Conservation (phyloP, 345 rosid species). For the Corchorus olitorius region DNA sequence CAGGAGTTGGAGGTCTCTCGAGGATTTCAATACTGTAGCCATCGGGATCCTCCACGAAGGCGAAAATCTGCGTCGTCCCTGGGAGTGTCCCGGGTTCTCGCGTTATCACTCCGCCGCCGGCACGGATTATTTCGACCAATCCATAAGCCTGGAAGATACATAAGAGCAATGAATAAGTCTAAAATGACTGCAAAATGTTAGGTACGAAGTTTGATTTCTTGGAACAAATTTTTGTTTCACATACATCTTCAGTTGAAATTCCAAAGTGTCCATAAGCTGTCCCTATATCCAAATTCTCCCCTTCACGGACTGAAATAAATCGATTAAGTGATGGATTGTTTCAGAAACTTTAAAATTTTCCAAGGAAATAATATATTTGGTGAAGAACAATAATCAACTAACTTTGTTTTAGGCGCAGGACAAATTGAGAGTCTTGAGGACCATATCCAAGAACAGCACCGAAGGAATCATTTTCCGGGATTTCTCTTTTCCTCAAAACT, state of each 20-base stretch:
- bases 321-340: no score
- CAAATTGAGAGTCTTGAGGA: constrained; percentile 70
- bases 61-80: constrained; percentile 64
- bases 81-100: constrained; percentile 87
- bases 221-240: neutral
- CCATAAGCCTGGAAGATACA: constrained; percentile 52
- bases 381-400: no score
- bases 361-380: no score
- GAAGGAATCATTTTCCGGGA: constrained; percentile 79
- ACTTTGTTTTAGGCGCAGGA: constrained; percentile 63
- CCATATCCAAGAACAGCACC: constrained; percentile 80
- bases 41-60: constrained; percentile 91
- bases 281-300: constrained; percentile 75
- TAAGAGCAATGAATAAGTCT: no score
- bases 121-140: constrained; percentile 61
- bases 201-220: no score
- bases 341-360: no score
- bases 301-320: constrained; percentile 57
- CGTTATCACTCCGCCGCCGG: constrained; percentile 69
- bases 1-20: constrained; percentile 82
- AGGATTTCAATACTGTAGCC: constrained; percentile 80
- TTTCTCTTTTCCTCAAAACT: constrained; percentile 72
- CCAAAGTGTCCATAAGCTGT: constrained; percentile 89
- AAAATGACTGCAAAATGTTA: no score
- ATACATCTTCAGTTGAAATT: constrained; percentile 75